Base-by-base conservation (phyloP, 768 basidiomycete genomes). In the Kondoa malvinella region DNA sequence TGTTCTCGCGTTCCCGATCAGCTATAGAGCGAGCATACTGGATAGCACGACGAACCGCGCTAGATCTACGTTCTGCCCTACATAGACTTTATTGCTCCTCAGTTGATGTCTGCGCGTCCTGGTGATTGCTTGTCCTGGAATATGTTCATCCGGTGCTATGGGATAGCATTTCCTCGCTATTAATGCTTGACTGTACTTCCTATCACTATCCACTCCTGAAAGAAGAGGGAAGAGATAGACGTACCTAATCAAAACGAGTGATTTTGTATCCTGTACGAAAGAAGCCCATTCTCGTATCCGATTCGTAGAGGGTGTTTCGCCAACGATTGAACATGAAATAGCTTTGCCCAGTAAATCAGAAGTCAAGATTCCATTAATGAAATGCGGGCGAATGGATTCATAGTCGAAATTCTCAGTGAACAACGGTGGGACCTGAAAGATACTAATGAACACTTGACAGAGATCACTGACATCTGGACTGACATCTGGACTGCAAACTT, bases 391-490 rank as follows among this genome's bases (percentile, higher is more conserved):
- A 69, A 97, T 82, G 78, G 92, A 90, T 16, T 85, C 84, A 74
- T 92, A 96, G 78, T 97, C 95, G 74, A 99, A 99, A 78, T 97
- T 97, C 78, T 97, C 95, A 76, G 92, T 91, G 79, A 97, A 99
- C 2, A 96, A 76, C 0, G 92, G 92, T 1, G 91, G 92, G 21
- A 50, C 40, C 40, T 50, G 21, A 40, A 97, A 88, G 87, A 95
- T 73, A 57, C 69, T n/a, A 66, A 66, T 15, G 64, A 32, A 31
- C 8, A 27, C 31, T 4, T n/a, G 34, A 71, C 80, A 32, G 40
- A 21, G 21, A 8, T 50, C 21, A 21, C 21, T 8, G 40, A 50
- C 40, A 50, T 8, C 40, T 8, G 21, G 40, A 8, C 40, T 8
- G 62, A 89, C 91, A 81, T 95, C 91, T 26, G 90, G 86, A 26